phyloP scores from a whole-genome alignment of 106 monocot genomes.

The Platanthera zijinensis region DNA sequence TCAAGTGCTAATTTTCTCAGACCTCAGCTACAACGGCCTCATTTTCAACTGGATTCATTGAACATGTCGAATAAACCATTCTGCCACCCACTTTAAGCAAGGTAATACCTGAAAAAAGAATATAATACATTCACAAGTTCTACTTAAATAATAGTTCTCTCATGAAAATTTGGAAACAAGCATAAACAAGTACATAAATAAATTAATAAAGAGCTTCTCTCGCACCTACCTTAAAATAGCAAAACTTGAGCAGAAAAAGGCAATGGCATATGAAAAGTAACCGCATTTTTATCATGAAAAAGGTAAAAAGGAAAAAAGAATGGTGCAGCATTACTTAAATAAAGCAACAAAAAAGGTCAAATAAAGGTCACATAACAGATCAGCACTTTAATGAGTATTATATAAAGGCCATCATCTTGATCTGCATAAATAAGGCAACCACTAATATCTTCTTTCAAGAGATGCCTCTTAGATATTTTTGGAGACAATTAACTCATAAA shows the following conservation, averaged over 20 bases:
- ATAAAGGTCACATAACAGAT: background rate
- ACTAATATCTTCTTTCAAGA: background rate
- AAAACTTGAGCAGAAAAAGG: background rate
- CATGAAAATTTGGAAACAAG: background rate
- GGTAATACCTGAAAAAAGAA: conserved; percentile 52
- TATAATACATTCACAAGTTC: conserved; percentile 4
- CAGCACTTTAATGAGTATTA: background rate
- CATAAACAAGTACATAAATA: background rate
- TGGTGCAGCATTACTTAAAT: background rate
- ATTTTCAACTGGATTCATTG: conserved; percentile 99
- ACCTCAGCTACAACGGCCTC: conserved; percentile 98
- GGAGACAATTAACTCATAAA: too few species aligned
- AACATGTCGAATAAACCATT: conserved; percentile 98
- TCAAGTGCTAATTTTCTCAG: background rate
- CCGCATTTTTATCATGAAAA: background rate
- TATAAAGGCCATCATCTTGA: background rate
- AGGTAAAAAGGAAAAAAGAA: background rate
- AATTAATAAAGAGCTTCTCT: background rate
- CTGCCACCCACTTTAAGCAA: conserved; percentile 94
- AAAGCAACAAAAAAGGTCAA: background rate
- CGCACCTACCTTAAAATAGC: background rate
- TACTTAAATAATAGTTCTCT: background rate
- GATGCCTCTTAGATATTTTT: background rate
- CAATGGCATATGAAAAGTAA: background rate
- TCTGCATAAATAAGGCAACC: background rate